These are phyloP conservation scores for Bondarzewia mesenterica DNA, from an alignment of 1,284 basidiomycete species.

Conservation along the genomic window DNA sequence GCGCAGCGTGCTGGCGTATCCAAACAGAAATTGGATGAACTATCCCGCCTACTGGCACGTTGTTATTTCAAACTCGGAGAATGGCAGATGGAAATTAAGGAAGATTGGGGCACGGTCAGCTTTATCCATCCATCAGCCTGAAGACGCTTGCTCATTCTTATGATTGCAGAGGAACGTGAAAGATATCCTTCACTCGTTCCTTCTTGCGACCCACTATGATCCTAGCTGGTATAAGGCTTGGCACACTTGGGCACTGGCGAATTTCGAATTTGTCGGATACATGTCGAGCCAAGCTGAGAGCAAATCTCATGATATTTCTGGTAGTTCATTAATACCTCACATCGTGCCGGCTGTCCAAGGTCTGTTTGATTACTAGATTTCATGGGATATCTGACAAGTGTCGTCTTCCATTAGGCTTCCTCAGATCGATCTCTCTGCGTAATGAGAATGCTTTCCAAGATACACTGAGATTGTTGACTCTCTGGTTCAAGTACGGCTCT, in stretches of 20 bases:
- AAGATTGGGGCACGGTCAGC: conserved; percentile 71
- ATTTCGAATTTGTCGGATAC: conserved; percentile 90
- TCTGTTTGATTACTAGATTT: conserved; percentile 22
- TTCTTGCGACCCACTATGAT: conserved; percentile 88
- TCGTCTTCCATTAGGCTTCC: conserved; percentile 59
- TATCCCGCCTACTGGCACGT: conserved; percentile 85
- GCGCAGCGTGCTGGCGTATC: conserved; percentile 39
- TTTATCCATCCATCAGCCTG: neutral
- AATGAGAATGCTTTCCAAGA: conserved; percentile 94
- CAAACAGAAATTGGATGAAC: conserved; percentile 64
- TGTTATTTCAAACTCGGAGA: conserved; percentile 97
- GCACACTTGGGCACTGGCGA: conserved; percentile 98
- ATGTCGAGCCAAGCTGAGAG: conserved; percentile 64
- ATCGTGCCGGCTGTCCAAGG: conserved; percentile 95
- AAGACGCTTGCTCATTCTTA: conserved; percentile 7
- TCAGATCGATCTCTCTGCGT: conserved; percentile 88
- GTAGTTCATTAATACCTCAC: conserved; percentile 71
- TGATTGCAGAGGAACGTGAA: conserved; percentile 60
- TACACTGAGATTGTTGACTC: conserved; percentile 85
- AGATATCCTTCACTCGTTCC: conserved; percentile 81
- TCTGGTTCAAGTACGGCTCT: conserved; percentile 98
- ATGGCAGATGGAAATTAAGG: conserved; percentile 83
- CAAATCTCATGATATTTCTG: conserved; percentile 58
- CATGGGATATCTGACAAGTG: neutral
- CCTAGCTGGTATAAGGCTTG: conserved; percentile 97